These are phyloP conservation scores for Cystobasidium pallidum DNA, from an alignment of 1,284 basidiomycete species.

Conservation along the genomic window DNA sequence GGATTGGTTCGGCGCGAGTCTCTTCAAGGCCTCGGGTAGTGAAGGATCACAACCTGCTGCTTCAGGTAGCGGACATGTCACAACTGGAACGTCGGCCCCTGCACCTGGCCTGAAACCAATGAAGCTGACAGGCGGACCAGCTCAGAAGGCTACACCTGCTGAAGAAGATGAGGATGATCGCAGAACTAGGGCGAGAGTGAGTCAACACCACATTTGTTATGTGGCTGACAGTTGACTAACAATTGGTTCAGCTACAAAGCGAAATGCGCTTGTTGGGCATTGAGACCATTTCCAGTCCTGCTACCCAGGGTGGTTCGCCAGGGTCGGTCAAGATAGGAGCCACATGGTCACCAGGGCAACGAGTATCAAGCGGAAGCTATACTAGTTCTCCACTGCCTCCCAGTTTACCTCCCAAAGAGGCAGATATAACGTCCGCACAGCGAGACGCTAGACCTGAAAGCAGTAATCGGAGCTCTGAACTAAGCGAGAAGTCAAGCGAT, in stretches of 20 bases:
- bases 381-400: constrained; percentile 21
- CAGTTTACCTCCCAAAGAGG: constrained; percentile 37
- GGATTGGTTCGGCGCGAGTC: constrained; percentile 34
- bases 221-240: not conserved
- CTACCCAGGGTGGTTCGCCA: constrained; percentile 15
- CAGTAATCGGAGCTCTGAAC: constrained; percentile 39
- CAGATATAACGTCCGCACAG: constrained; percentile 1
- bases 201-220: not conserved
- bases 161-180: constrained; percentile 53
- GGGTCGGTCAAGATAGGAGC: constrained; percentile 14
- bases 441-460: constrained; percentile 40
- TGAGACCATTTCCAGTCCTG: constrained; percentile 18
- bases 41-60: constrained; percentile 25
- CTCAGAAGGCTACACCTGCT: constrained; percentile 29
- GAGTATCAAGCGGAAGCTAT: constrained; percentile 10
- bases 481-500: constrained; percentile 44
- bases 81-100: not conserved
- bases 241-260: constrained; percentile 22
- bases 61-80: constrained; percentile 12
- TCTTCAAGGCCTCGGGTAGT: constrained; percentile 17
- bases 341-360: constrained; percentile 8
- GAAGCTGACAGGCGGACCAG: constrained; percentile 41
- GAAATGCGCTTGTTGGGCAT: constrained; percentile 45
- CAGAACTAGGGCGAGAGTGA: constrained; percentile 44
- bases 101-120: constrained; percentile 46